Base-by-base conservation (phyloP, 139 green algal species). In the Diplosphaera chodatii region DNA sequence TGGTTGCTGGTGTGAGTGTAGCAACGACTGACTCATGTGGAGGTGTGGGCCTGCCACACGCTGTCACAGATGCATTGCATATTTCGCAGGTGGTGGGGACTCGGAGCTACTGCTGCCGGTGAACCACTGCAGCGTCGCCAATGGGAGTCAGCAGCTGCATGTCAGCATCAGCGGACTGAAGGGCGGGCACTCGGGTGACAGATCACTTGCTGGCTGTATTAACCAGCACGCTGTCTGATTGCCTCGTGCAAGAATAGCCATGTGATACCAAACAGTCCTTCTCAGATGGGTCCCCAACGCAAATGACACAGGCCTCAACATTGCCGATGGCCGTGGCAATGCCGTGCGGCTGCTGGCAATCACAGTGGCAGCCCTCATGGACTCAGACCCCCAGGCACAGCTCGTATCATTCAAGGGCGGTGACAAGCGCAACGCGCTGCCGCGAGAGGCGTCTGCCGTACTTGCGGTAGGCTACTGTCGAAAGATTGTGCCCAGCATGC, bases 381-480 rank as follows among this genome's bases (percentile, higher is more conserved):
- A 40, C 0, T 34, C 40, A 0, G 34, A 65, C 18, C 66, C 75
- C 3, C 67, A 63, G 1, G 75, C 68, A n/a, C 70, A 80, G 22
- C 67, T 92, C 56, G 73, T 63, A 1, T 31, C 4, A 3, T 30
- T 88, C 29, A 15, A 16, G 1, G 89, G 82, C 30, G 89, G 89
- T 1, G 89, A 93, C 80, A 93, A 93, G 74, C 82, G 89, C 48
- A 94, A 94, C 63, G 87, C 87, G 29, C 89, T 94, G 37, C 66
- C 89, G 0, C 72, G 89, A 0, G 86, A 92, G 56, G 80, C 76
- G 0, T 27, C 3, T 1, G 82, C 77, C 2, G 31, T 78, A 0
- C 4, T 91, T n/a, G n/a, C n/a, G n/a, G n/a, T n/a, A n/a, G n/a
- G n/a, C n/a, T n/a, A n/a, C n/a, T n/a, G n/a, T n/a, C n/a, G n/a